Conservation (phyloP, 106 monocot genomes). For the Chionographis japonica region DNA sequence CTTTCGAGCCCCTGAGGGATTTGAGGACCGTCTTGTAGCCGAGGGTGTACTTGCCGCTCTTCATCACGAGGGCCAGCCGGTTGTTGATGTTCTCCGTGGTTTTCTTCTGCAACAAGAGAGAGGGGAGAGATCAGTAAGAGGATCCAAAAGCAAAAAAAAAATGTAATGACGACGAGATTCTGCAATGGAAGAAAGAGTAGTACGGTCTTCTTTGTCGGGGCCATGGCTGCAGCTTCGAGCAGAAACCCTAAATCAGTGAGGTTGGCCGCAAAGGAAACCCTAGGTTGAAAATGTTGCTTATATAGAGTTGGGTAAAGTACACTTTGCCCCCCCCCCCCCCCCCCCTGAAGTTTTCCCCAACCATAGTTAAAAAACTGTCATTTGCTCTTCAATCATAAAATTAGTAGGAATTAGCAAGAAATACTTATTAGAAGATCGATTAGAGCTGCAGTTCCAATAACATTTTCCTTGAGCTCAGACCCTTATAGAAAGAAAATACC, state of each 20-base stretch:
- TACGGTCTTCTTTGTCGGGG: constrained; percentile 45
- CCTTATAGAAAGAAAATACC: too few species aligned
- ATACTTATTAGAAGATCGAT: too few species aligned
- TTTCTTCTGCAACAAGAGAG: constrained; percentile 56
- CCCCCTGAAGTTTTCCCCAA: too few species aligned
- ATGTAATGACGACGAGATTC: not conserved
- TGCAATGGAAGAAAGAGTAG: not conserved
- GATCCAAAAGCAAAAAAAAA: not conserved
- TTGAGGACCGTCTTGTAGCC: constrained; percentile 80
- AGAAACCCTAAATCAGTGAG: not conserved
- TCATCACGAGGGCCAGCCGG: constrained; percentile 76
- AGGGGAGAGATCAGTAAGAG: not conserved
- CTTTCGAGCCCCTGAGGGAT: constrained; percentile 56
- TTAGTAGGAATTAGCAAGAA: too few species aligned
- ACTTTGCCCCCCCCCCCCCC: too few species aligned
- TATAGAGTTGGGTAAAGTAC: too few species aligned
- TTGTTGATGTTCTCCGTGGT: constrained; percentile 83
- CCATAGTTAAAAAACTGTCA: too few species aligned
- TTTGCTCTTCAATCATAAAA: too few species aligned
- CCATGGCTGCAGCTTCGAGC: constrained; percentile 8
- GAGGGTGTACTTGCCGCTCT: constrained; percentile 85
- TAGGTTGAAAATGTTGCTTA: not conserved
- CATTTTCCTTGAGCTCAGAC: too few species aligned
- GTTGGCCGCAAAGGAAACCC: not conserved
- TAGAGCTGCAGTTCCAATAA: too few species aligned